Base-by-base conservation (phyloP, 257 asterid species). In the Jasminum sambac region DNA sequence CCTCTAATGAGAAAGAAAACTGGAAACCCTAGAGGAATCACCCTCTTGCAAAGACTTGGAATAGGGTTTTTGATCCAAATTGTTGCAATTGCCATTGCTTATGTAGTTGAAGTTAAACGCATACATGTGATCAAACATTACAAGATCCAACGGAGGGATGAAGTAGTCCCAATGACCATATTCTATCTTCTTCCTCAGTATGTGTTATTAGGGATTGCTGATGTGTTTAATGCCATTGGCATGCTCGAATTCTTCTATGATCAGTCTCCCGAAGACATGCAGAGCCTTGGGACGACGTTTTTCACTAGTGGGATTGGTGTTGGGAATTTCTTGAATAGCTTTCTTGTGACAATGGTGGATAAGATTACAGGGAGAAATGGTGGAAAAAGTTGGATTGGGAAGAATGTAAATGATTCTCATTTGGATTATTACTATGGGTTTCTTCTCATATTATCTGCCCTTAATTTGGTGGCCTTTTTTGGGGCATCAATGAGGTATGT, bases 241-340 rank as follows among this genome's bases (percentile, higher is more conserved):
- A 52, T 89, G 70, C 48, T 91, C 34, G 97, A 91, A 25, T 91
- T 91, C 67, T 91, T 89, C 85, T 91, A 91, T 16, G 96, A 91
- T 70, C 97, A 91, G 60, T 89, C 96, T 2, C 97, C 97, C 0
- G 95, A 89, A 43, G 91, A 87, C 9, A 87, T 91, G 95, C 96
- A 87, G 72, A 91, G 97, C 74, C 76, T 91, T 0, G 91, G 97
- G 61, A 91, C 97, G 13, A 87, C 96, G 2, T 91, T 86, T 67
- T 91, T 91, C 78, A 91, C 97, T 0, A 91, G 96, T 40, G 97
- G 95, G 36, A 86, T 91, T 8, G 97, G 96, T 0, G 80, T 91
- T 0, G 97, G 97, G 76, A 91, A 91, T 19, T 91, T 91, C 82
- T 83, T 89, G 80, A 91, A 91, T 34, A 89, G 97, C 77, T 83